Conservation (phyloP, 305 asterid genomes). For the Plantago rigida region DNA sequence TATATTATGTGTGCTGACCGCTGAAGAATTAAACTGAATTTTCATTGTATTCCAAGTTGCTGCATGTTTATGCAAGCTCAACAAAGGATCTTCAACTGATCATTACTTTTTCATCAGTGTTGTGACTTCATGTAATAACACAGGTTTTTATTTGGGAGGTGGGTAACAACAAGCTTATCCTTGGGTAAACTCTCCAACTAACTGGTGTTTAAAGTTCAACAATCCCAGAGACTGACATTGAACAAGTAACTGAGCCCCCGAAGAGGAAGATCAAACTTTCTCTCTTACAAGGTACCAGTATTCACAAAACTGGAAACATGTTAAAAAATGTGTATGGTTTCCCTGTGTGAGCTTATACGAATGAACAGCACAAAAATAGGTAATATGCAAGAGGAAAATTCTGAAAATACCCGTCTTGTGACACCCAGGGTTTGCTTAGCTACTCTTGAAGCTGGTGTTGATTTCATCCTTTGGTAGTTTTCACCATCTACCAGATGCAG, state of each 20-base stretch:
- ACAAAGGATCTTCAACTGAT: not conserved
- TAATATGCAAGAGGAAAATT: conserved; percentile 20
- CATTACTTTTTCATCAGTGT: not conserved
- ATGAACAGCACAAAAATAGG: not conserved
- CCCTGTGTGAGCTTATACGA: conserved; percentile 1
- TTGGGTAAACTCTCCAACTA: no score
- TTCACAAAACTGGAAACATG: not conserved
- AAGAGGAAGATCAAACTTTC: not conserved
- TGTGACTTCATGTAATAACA: no score
- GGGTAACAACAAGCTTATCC: no score
- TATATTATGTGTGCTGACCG: no score
- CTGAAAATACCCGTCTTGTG: conserved; percentile 47
- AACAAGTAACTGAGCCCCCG: not conserved
- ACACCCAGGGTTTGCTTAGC: conserved; percentile 59
- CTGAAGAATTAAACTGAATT: no score
- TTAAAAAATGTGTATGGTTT: not conserved
- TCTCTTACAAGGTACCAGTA: no score
- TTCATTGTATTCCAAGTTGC: no score
- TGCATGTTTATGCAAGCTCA: no score
- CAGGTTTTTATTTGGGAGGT: no score
- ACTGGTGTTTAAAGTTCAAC: no score
- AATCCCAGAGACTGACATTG: no score
- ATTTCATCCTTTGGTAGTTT: conserved; percentile 39
- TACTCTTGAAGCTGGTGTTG: conserved; percentile 49
- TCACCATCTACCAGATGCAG: conserved; percentile 39